These are phyloP conservation scores for Plantago coronopus DNA, from an alignment of 305 asterid genomes.

Conservation along the genomic window DNA sequence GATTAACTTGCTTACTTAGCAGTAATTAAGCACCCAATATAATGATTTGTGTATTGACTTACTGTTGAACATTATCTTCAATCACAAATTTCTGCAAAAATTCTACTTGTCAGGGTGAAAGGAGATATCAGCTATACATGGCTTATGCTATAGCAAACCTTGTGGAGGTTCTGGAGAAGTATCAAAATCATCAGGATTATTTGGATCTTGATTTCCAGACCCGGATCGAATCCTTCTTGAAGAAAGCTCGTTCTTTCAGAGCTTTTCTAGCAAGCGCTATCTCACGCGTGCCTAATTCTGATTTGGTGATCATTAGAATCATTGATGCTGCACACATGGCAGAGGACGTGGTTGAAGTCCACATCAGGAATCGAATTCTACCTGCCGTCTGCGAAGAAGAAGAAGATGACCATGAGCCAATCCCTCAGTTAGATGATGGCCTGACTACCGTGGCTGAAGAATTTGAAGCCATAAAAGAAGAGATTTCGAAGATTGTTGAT, in stretches of 20 bases:
- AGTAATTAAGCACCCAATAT: too few relatives aligned
- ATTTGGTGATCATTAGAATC: background rate
- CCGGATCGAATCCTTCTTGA: background rate
- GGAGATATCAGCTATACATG: background rate
- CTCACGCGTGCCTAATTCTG: background rate
- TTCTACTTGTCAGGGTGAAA: too few relatives aligned
- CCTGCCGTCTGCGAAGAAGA: too few relatives aligned
- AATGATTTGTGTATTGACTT: too few relatives aligned
- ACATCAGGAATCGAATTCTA: background rate
- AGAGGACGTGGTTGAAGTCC: background rate
- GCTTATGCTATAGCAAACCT: conserved; percentile 7
- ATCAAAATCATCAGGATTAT: background rate
- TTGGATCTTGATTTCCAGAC: background rate
- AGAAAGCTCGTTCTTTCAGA: background rate
- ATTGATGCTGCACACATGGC: background rate
- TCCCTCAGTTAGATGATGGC: background rate
- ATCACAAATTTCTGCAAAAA: too few relatives aligned
- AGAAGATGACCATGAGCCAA: too few relatives aligned
- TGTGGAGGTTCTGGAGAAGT: background rate
- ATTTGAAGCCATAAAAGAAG: background rate
- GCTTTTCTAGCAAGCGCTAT: background rate
- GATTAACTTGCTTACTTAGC: too few relatives aligned
- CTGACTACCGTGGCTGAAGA: background rate
- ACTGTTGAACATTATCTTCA: too few relatives aligned
- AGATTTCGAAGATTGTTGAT: background rate